Evolutionary conservation across 306 rosid species (phyloP), one percentile per base, ranked within the genome.

Genomic region (Sicyos baderoa): DNA sequence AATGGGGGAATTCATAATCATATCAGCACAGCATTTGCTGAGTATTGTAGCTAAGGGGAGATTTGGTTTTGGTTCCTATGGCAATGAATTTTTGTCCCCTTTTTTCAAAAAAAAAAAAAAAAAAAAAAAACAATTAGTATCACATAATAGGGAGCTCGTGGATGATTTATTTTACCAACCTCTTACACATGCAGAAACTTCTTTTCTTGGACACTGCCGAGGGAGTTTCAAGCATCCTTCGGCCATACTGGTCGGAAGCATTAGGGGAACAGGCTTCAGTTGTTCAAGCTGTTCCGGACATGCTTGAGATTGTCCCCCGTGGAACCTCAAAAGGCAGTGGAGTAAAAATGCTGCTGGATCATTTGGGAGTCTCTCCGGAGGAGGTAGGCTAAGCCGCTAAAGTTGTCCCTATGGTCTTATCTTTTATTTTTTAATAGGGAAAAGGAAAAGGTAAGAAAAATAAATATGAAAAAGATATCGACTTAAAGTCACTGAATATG

Each of bases 271-370:
- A 84, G 37, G 98, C 98, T 2, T 71, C 72, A 19, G 88, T 88
- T 76, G 85, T 93, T 77, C 97, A 93, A 81, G 89, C 98, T 73
- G 89, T 83, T 71, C 85, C 88, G 27, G 88, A 86, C 51, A 82
- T 85, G 84, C 94, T 93, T 29, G 97, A 93, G 78, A 89, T 93
- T 78, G 94, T 93, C 42, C 98, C 98, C 10, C 73, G 74, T 17
- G 96, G 93, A 74, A 86, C 94, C 79, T 88, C 91, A 4, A 93
- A 88, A 80, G 98, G 98, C 68, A 81, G 76, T 74, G 96, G 98
- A 49, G 91, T 93, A 18, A 82, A 88, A 78, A 16, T 85, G 44
- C 78, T 93, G 57, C 96, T 93, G n/a, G 96, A 93, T 83, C 97
- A 93, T 74, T 78, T 93, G 77, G 94, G 91, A 70, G 65, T 82